phyloP scores from a whole-genome alignment of 345 rosid species.

The Salix viminalis region DNA sequence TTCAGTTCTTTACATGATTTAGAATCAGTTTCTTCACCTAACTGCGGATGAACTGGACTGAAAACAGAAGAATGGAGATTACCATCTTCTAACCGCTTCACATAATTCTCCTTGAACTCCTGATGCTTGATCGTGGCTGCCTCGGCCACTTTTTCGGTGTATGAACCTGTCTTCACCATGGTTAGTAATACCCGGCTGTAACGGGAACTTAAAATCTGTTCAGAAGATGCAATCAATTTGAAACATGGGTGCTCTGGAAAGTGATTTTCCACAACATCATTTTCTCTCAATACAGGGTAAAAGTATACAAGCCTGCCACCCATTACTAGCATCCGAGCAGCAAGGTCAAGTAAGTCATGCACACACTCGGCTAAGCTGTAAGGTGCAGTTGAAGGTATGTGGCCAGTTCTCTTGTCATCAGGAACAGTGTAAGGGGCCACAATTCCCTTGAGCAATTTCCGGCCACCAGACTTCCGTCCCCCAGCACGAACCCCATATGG shows the following conservation, averaged over 20 bases:
- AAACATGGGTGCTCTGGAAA: slow-evolving; percentile 86
- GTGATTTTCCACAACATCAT: slow-evolving; percentile 34
- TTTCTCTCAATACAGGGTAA: slow-evolving; percentile 77
- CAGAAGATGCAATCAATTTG: slow-evolving; percentile 60
- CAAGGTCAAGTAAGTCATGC: slow-evolving; percentile 83
- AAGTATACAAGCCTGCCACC: slow-evolving; percentile 90
- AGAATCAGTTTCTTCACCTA: slow-evolving; percentile 28
- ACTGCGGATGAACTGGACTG: slow-evolving; percentile 47
- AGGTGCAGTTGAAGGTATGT: slow-evolving; percentile 87
- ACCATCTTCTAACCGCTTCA: slow-evolving; percentile 86
- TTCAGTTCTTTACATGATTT: slow-evolving; percentile 52
- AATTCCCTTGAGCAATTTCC: slow-evolving; percentile 79
- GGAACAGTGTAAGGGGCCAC: slow-evolving; percentile 85
- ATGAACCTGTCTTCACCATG: slow-evolving; percentile 68
- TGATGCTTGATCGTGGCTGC: slow-evolving; percentile 61
- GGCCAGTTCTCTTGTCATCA: slow-evolving; percentile 85
- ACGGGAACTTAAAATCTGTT: slow-evolving; percentile 81
- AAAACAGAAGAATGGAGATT: slow-evolving; percentile 84
- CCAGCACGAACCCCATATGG: slow-evolving; percentile 98
- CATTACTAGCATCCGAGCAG: slow-evolving; percentile 79
- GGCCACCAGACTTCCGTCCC: slow-evolving; percentile 91
- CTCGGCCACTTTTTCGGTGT: slow-evolving; percentile 52
- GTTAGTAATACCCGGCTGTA: slow-evolving; percentile 81
- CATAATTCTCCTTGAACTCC: slow-evolving; percentile 83
- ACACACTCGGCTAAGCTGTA: slow-evolving; percentile 87